Evolutionary conservation across 495 filamentous ascomycete species (phyloP).

Genomic region (Venustampulla echinocandica): DNA sequence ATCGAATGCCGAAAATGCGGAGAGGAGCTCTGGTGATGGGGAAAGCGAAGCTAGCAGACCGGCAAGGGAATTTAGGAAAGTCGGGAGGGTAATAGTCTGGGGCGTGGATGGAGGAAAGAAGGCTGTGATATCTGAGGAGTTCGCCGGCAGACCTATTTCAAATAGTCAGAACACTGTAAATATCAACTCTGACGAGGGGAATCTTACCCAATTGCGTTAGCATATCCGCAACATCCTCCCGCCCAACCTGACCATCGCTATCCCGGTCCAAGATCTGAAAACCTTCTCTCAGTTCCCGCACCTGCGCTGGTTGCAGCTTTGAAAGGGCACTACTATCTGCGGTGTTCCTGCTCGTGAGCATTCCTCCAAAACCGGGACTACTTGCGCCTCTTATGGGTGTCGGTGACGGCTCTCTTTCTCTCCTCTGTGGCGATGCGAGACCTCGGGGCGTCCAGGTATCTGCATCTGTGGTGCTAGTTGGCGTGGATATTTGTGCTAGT

Average conservation of each 20-base stretch:
- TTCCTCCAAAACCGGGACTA: conserved; percentile 25
- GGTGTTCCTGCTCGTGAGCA: conserved; percentile 18
- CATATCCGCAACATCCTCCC: conserved; percentile 73
- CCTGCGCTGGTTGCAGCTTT: conserved; percentile 56
- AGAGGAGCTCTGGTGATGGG: conserved; percentile 64
- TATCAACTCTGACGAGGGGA: conserved; percentile 1
- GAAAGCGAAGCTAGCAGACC: conserved; percentile 62
- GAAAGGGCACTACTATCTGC: conserved; percentile 45
- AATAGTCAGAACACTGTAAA: neutral
- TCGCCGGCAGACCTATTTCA: conserved; percentile 45
- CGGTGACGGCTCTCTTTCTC: conserved; percentile 30
- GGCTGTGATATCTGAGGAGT: conserved; percentile 48
- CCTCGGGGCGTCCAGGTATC: neutral
- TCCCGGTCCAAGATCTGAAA: conserved; percentile 82
- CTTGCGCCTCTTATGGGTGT: conserved; percentile 37
- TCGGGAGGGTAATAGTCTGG: conserved; percentile 69
- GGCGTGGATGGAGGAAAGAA: conserved; percentile 67
- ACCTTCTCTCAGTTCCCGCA: conserved; percentile 69
- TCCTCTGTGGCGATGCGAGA: conserved; percentile 11
- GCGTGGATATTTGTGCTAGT: conserved; percentile 27
- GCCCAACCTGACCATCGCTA: conserved; percentile 64
- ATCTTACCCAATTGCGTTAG: conserved; percentile 62
- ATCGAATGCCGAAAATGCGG: conserved; percentile 90
- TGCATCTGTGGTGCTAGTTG: conserved; percentile 19
- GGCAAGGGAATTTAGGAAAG: conserved; percentile 73